Evolutionary conservation across 306 rosid species (phyloP), one percentile per base, ranked within the genome.

Genomic region (Sechiopsis laciniata): DNA sequence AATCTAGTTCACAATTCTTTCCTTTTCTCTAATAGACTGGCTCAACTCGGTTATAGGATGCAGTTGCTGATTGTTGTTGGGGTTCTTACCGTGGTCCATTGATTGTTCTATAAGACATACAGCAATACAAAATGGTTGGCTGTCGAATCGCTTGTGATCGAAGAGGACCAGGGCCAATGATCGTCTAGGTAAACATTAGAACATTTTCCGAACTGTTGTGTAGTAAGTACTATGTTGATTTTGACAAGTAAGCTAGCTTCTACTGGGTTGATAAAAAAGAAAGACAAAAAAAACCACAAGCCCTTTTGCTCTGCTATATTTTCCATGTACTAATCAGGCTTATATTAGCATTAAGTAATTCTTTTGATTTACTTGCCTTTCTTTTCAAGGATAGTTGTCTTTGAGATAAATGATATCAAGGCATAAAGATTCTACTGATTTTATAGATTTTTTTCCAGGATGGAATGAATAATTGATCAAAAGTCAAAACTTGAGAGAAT

Each of bases 241-340:
- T 68, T 68, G 56, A 68, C 37, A 32, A 21, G 20, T 46, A 19
- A 42, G 57, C 5, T 67, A 48, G 73, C 56, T 46, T 67, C 37
- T 67, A 46, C 73, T 20, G 13, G 37, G 10, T 46, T 46, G 55
- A 68, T 68, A 68, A 62, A 58, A 56, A 55, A 19, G 0, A 20
- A 56, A 21, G 12, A 57, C 22, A 35, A 15, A 19, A 11, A 66
- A n/a, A 66, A 66, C 45, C 12, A 29, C 29, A 48, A 42, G 11
- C 73, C 37, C 40, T 68, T 68, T 42, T 46, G 40, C 8, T 68
- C 73, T 68, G 73, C 73, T 46, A 68, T 46, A 66, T 66, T 19
- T 66, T 66, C 54, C 72, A 66, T n/a, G 35, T 45, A 68, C 37
- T 45, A 66, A 65, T 65, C 64, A 21, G 3, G 64, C 64, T 20